Evolutionary conservation across 2,329 filamentous ascomycete species (phyloP), one percentile per base, ranked within the genome.

Genomic region (Phialemonium atrogriseum): DNA sequence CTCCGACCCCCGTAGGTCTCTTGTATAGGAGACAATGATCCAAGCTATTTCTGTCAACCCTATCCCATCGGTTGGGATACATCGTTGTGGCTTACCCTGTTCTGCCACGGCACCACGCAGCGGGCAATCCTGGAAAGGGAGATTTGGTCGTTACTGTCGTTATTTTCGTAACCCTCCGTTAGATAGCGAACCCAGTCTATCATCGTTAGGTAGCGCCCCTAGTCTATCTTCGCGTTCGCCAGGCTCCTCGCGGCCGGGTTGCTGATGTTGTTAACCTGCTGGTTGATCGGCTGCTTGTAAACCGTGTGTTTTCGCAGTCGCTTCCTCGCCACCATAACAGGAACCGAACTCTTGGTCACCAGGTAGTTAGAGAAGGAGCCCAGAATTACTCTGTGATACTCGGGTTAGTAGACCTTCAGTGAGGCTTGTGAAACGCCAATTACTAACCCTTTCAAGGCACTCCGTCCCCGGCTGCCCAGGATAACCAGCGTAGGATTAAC

Each of bases 311-410:
- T 94, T 29, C 84, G 72, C 25, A 95, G 68, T 36, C 84, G 81
- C 65, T 94, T 95, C 37, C 91, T 71, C 7, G 91, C 91, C 21
- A 96, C 91, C 91, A 98, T 98, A 38, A 98, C 91, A 0, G 91
- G 91, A 11, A 94, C 87, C 3, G 85, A 94, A 41, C 86, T 94
- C 62, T 96, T 96, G 22, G 87, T 94, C 19, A 98, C 88, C 7
- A 98, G 70, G 51, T 98, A 98, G 54, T 96, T 96, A 38, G 85
- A 94, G 58, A 98, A 96, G 0, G 88, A 95, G 16, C 91, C 91
- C 18, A 98, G 71, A 38, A 98, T 80, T 14, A 95, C 89, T 51
- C 88, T 93, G 46, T 28, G 20, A 7, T 13, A 20, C 5, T 16
- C 11, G 21, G n/a, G 52, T 66, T 51, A 62, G 56, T 36, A 24